Evolutionary conservation across 805 yeast species (phyloP).

Genomic region (Candida silvicultrix): DNA sequence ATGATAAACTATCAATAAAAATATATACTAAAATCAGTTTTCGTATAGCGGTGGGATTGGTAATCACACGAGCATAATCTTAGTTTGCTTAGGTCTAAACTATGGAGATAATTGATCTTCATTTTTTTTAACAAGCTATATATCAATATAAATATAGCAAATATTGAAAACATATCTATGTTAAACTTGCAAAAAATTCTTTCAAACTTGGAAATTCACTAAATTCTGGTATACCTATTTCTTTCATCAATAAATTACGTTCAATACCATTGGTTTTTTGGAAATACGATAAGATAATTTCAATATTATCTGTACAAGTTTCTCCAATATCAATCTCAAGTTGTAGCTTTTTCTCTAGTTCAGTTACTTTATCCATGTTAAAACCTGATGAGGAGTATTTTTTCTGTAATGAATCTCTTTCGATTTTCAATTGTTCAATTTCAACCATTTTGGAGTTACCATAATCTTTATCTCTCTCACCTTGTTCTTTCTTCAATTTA

Average conservation of each 20-base stretch:
- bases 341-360: slow-evolving; percentile 8
- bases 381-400: slow-evolving; percentile 7
- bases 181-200: background rate
- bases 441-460: slow-evolving; percentile 1
- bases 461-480: background rate
- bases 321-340: slow-evolving; percentile 7
- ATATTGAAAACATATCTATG: no score
- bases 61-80: no score
- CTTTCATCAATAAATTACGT: slow-evolving; percentile 26
- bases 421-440: slow-evolving; percentile 10
- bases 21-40: no score
- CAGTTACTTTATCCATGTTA: slow-evolving; percentile 9
- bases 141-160: no score
- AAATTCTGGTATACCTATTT: slow-evolving; percentile 39
- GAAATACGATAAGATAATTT: slow-evolving; percentile 31
- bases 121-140: no score
- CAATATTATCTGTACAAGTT: slow-evolving; percentile 34
- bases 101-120: no score
- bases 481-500: slow-evolving; percentile 7
- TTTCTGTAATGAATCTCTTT: slow-evolving; percentile 4
- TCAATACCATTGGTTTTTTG: slow-evolving; percentile 24
- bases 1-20: no score
- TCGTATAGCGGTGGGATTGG: no score
- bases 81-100: no score
- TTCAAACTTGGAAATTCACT: slow-evolving; percentile 17